These are phyloP conservation scores for Saprolegnia diclina DNA, from an alignment of 352 stramenopile genomes.

Conservation along the genomic window DNA sequence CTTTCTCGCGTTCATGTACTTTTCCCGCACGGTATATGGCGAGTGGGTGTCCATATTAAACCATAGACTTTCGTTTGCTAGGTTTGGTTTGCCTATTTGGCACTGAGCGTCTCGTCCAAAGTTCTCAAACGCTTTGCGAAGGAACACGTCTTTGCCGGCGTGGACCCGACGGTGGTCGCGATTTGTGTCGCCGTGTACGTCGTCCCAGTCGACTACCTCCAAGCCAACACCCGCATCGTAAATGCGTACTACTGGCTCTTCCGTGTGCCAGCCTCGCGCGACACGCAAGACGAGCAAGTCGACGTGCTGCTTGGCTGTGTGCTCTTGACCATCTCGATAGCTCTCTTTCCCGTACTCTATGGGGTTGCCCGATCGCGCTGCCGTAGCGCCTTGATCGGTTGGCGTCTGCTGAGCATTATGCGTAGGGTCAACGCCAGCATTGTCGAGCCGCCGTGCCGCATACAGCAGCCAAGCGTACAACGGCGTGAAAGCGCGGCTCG, in stretches of 20 bases:
- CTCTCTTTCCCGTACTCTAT: background rate
- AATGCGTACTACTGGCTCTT: conserved; percentile 7
- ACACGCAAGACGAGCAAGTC: background rate
- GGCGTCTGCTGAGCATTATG: background rate
- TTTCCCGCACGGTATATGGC: conserved; percentile 12
- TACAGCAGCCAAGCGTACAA: background rate
- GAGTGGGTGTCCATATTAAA: background rate
- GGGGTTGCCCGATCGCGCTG: background rate
- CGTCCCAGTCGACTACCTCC: background rate
- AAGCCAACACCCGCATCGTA: conserved; percentile 4
- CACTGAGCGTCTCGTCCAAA: background rate
- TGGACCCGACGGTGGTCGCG: background rate
- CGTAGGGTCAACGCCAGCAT: background rate
- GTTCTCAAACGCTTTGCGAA: background rate
- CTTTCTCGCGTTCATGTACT: conserved; percentile 10
- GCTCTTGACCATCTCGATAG: background rate
- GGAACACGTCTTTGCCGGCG: background rate
- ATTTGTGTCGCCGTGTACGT: conserved; percentile 5
- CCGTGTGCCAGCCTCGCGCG: background rate
- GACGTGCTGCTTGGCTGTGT: conserved; percentile 7
- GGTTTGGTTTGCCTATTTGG: conserved; percentile 6
- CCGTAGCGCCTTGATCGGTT: background rate
- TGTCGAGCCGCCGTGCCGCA: background rate
- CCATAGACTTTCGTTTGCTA: background rate
- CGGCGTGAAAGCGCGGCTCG: background rate